Evolutionary conservation across 352 stramenopile genomes (phyloP).

Genomic region (Globisporangium iwayamae): DNA sequence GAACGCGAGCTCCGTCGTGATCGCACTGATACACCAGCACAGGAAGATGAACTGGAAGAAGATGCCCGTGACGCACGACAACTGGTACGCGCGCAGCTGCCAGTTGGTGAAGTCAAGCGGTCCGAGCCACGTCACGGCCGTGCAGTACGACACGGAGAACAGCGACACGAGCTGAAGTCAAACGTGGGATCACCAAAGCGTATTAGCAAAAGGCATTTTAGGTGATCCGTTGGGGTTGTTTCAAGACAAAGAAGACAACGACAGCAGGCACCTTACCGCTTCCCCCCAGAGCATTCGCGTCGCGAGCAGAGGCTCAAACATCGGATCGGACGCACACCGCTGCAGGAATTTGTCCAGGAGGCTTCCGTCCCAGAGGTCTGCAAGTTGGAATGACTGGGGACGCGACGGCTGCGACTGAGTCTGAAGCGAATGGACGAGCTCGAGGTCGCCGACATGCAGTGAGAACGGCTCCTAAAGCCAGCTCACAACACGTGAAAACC

Average conservation of each 20-base stretch:
- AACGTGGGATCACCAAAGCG: neutral
- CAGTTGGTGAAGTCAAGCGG: conserved; percentile 47
- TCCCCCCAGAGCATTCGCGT: conserved; percentile 35
- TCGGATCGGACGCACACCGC: conserved; percentile 25
- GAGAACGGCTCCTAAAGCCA: neutral
- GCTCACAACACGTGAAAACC: neutral
- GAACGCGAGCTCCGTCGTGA: conserved; percentile 31
- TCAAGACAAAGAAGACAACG: neutral
- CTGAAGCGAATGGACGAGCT: neutral
- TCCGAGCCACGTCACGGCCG: conserved; percentile 43
- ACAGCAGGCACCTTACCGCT: conserved; percentile 21
- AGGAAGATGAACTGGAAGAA: conserved; percentile 40
- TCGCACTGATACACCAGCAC: conserved; percentile 19
- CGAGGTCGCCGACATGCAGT: conserved; percentile 5
- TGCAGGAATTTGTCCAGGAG: conserved; percentile 22
- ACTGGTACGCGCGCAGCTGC: conserved; percentile 38
- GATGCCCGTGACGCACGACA: conserved; percentile 32
- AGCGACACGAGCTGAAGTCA: conserved; percentile 36
- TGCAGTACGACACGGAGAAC: conserved; percentile 42
- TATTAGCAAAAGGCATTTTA: neutral
- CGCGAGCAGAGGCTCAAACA: conserved; percentile 24
- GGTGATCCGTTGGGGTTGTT: no score
- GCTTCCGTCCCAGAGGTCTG: conserved; percentile 21
- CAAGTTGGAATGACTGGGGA: conserved; percentile 1
- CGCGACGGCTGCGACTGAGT: neutral